Conservation (phyloP, 345 rosid genomes). For the Camelina neglecta region DNA sequence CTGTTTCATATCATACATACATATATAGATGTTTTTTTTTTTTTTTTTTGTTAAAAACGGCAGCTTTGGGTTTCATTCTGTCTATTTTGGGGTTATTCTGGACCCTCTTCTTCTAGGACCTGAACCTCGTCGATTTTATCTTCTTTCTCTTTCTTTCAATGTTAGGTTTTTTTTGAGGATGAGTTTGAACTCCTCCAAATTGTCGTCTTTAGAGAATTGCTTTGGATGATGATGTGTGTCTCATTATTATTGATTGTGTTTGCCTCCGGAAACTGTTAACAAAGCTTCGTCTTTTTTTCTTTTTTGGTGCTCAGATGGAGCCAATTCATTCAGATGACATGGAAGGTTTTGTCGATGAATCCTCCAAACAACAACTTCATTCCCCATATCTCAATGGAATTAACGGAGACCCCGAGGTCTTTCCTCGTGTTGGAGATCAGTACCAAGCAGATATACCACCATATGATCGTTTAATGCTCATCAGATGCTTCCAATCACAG, state of each 20-base stretch:
- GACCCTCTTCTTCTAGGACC: background rate
- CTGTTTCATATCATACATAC: too few species aligned
- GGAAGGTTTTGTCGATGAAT: conserved; percentile 48
- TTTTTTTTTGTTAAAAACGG: too few species aligned
- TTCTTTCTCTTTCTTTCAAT: conserved; percentile 24
- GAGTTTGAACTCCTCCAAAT: background rate
- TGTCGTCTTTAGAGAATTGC: background rate
- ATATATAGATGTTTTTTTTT: too few species aligned
- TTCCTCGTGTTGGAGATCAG: conserved; percentile 64
- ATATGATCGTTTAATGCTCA: conserved; percentile 40
- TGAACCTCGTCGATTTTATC: background rate
- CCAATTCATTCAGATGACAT: conserved; percentile 40
- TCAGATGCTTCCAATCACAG: conserved; percentile 30
- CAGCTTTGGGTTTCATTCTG: too few species aligned
- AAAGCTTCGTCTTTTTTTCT: background rate
- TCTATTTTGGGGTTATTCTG: background rate
- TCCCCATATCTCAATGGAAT: conserved; percentile 46
- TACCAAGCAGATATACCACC: conserved; percentile 59
- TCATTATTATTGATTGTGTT: too few species aligned
- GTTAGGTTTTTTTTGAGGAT: conserved; percentile 13
- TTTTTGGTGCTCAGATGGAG: conserved; percentile 47
- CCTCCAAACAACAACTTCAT: conserved; percentile 40
- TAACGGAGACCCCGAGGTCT: conserved; percentile 51
- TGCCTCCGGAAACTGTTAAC: conserved; percentile 2
- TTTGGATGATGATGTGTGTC: background rate